These are phyloP conservation scores for Candida tammaniensis DNA, from an alignment of 805 yeast species.

Conservation along the genomic window DNA sequence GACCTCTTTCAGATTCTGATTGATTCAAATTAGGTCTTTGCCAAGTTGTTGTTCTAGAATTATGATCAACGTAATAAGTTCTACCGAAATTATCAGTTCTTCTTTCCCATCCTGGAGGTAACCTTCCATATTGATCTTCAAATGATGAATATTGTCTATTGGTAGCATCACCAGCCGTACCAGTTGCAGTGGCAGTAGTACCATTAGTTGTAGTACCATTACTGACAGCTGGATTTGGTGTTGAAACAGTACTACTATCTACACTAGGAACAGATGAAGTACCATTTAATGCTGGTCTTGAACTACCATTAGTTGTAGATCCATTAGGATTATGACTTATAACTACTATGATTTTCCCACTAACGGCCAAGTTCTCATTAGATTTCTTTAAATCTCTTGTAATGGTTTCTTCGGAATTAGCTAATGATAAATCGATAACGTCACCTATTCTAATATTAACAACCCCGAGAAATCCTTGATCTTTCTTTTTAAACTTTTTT, in stretches of 20 bases:
- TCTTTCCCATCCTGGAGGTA: conserved; percentile 99
- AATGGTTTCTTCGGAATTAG: conserved; percentile 70
- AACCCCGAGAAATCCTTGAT: conserved; percentile 97
- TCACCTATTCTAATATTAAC: conserved; percentile 89
- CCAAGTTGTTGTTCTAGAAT: conserved; percentile 99
- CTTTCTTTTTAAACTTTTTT: conserved; percentile 95
- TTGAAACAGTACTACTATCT: conserved; percentile 5
- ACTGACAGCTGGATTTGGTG: conserved; percentile 11
- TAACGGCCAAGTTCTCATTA: conserved; percentile 88
- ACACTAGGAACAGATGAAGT: conserved; percentile 13
- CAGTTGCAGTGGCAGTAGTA: conserved; percentile 12
- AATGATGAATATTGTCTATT: conserved; percentile 82
- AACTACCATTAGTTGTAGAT: conserved; percentile 3
- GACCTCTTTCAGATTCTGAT: conserved; percentile 65
- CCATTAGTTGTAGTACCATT: conserved; percentile 7
- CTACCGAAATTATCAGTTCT: conserved; percentile 97
- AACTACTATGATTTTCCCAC: conserved; percentile 84
- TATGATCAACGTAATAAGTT: conserved; percentile 97
- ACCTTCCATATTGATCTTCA: conserved; percentile 94
- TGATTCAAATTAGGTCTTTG: conserved; percentile 87
- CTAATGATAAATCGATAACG: conserved; percentile 64
- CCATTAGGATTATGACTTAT: conserved; percentile 44
- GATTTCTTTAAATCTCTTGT: conserved; percentile 90
- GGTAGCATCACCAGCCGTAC: conserved; percentile 11
- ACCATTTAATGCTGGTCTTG: conserved; percentile 11